Conservation (phyloP, 768 basidiomycete species). For the Cystofilobasidium capitatum region DNA sequence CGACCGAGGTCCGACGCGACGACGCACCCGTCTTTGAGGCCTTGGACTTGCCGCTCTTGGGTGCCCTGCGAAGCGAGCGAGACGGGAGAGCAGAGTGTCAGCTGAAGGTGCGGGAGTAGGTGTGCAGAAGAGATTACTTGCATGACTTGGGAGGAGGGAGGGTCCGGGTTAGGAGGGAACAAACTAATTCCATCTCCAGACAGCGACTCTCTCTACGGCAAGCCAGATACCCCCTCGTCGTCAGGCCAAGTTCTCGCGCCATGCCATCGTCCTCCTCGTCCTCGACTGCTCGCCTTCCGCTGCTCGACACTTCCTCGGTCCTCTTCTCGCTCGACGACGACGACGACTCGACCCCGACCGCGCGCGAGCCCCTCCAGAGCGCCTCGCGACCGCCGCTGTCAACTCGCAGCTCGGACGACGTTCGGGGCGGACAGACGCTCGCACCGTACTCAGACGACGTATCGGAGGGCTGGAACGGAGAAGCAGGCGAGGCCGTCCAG, state of each 20-base stretch:
- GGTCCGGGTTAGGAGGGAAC: no score
- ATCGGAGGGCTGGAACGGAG: no score
- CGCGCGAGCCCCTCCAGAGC: neutral
- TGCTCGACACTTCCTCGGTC: conserved; percentile 4
- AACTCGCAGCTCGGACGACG: neutral
- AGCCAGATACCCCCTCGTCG: no score
- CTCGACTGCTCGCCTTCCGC: neutral
- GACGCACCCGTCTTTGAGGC: neutral
- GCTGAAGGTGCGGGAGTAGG: no score
- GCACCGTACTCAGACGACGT: conserved; percentile 15
- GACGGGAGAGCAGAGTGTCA: no score
- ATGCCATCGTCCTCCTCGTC: no score
- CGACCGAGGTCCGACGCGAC: neutral
- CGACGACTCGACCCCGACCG: conserved; percentile 9
- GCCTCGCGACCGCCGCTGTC: neutral
- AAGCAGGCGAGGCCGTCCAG: neutral
- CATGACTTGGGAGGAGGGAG: no score
- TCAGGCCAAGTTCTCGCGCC: no score
- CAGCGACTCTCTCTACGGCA: no score
- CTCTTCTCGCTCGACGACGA: conserved; percentile 22
- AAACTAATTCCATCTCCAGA: no score
- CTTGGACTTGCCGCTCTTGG: conserved; percentile 2
- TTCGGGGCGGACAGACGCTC: neutral
- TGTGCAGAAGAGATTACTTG: no score
- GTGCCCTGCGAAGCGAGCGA: conserved; percentile 3